Conservation (phyloP, 2,329 filamentous ascomycete species). For the Alternaria solani region DNA sequence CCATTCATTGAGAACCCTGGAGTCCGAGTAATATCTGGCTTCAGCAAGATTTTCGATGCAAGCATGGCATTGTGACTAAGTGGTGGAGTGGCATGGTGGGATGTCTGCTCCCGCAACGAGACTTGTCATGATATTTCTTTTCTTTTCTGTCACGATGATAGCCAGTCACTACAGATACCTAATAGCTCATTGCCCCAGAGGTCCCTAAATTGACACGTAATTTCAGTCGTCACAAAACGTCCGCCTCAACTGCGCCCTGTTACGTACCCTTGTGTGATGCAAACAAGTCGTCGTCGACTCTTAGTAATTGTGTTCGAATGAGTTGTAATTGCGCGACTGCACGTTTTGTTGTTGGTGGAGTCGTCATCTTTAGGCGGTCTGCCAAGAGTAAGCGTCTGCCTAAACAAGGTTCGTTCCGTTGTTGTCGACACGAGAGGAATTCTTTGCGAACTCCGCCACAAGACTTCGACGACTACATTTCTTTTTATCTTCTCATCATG, state of each 20-base stretch:
- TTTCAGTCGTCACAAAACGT: neutral
- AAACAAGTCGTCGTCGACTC: too few species aligned
- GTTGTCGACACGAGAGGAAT: neutral
- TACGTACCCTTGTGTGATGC: neutral
- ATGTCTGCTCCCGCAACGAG: conserved; percentile 6
- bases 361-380: neutral
- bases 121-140: neutral
- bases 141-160: neutral
- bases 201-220: conserved; percentile 8
- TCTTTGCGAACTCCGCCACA: conserved; percentile 3
- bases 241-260: neutral
- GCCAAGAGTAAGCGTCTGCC: conserved; percentile 2
- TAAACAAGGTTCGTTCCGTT: neutral
- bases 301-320: neutral
- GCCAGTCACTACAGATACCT: conserved; percentile 10
- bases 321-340: neutral
- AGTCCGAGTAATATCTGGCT: conserved; percentile 7
- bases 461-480: neutral
- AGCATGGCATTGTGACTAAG: neutral
- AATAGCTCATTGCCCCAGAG: conserved; percentile 2
- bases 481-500: neutral
- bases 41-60: neutral
- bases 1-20: neutral
- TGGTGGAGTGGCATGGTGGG: conserved; percentile 10
- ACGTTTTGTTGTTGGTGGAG: neutral